Evolutionary conservation across 129 eudicot genomes (phyloP).

Genomic region (Pulicaria dysenterica): DNA sequence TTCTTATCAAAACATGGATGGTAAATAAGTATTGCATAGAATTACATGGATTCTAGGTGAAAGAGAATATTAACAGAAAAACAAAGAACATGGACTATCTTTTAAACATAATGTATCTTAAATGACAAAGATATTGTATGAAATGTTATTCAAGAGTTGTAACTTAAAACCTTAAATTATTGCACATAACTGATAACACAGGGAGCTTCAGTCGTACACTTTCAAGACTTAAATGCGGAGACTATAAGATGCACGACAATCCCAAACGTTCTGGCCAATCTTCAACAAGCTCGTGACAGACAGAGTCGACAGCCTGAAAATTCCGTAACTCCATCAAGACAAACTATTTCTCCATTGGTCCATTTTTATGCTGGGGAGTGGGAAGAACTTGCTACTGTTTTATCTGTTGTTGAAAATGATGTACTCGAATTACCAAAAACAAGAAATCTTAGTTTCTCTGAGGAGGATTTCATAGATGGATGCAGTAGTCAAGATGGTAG

Average conservation of each 20-base stretch:
- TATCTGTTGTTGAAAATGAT: conserved; percentile 53
- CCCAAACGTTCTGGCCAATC: conserved; percentile 72
- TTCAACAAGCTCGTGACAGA: conserved; percentile 69
- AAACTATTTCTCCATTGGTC: conserved; percentile 52
- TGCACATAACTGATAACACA: conserved; percentile 27
- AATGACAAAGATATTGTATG: background rate
- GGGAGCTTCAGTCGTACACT: conserved; percentile 81
- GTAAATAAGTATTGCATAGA: background rate
- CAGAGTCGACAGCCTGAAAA: conserved; percentile 68
- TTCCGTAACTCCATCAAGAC: conserved; percentile 71
- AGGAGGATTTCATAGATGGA: conserved; percentile 71
- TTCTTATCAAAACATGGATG: background rate
- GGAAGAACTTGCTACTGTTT: conserved; percentile 67
- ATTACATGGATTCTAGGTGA: background rate
- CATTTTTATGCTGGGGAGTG: conserved; percentile 81
- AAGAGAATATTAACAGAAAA: background rate
- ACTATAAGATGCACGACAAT: conserved; percentile 70
- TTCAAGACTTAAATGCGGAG: conserved; percentile 72
- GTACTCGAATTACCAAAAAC: conserved; percentile 52
- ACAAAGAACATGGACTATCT: background rate
- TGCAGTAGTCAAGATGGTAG: conserved; percentile 83
- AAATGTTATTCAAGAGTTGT: background rate
- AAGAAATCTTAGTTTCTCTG: conserved; percentile 63
- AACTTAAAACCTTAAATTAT: background rate
- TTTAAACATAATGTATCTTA: background rate